phyloP scores from a whole-genome alignment of 179 eudicot genomes.

The Beta corolliflora region DNA sequence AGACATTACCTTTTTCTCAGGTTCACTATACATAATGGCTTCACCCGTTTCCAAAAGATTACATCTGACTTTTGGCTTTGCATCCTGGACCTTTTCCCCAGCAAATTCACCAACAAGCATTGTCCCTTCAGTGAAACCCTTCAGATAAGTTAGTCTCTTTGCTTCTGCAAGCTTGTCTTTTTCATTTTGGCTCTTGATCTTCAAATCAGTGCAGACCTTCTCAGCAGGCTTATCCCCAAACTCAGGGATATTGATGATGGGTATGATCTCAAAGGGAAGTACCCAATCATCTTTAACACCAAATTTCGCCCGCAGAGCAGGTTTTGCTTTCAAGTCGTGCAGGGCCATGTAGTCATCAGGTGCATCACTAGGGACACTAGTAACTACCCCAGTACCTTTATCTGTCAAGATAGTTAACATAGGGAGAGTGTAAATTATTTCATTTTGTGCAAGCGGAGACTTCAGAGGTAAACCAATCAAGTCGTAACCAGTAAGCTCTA shows the following conservation, averaged over 20 bases:
- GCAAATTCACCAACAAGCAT: slow-evolving; percentile 72
- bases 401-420: slow-evolving; percentile 84
- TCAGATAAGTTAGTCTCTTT: slow-evolving; percentile 68
- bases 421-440: slow-evolving; percentile 76
- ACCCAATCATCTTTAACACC: slow-evolving; percentile 89
- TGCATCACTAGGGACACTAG: slow-evolving; percentile 93
- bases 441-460: slow-evolving; percentile 74
- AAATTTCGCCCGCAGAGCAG: slow-evolving; percentile 68
- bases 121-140: slow-evolving; percentile 79
- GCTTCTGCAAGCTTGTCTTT: slow-evolving; percentile 89
- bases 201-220: slow-evolving; percentile 74
- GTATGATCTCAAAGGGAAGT: slow-evolving; percentile 71
- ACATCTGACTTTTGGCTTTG: slow-evolving; percentile 60
- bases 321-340: slow-evolving; percentile 73
- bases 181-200: slow-evolving; percentile 86
- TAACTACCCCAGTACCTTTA: slow-evolving; percentile 93
- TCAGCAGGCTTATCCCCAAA: slow-evolving; percentile 89
- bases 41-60: slow-evolving; percentile 61
- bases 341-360: slow-evolving; percentile 85
- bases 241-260: slow-evolving; percentile 76
- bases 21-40: slow-evolving; percentile 83
- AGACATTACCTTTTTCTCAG: slow-evolving; percentile 91
- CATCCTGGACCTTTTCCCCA: slow-evolving; percentile 81
- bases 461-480: slow-evolving; percentile 78
- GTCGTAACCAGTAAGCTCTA: slow-evolving; percentile 82